Evolutionary conservation across 805 yeast genomes (phyloP).

Genomic region (Barnettozyma populi): DNA sequence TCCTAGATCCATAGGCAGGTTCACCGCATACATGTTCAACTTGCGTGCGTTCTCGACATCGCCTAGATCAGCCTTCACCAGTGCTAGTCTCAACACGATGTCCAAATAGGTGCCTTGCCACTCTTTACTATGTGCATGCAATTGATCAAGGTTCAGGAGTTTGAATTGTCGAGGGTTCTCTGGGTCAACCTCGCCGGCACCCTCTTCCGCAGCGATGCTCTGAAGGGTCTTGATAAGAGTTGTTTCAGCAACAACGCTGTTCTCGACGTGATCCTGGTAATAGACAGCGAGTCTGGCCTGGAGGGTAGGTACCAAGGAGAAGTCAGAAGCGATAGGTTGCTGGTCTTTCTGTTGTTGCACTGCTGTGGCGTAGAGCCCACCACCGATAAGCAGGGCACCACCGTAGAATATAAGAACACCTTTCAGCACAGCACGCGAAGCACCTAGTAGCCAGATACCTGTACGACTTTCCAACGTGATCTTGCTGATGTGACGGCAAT

Average conservation of each 20-base stretch:
- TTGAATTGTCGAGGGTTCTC: constrained; percentile 18
- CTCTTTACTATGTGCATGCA: constrained; percentile 24
- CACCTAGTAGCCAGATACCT: constrained; percentile 5
- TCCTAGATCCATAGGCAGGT: constrained; percentile 28
- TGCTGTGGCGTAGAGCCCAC: constrained; percentile 5
- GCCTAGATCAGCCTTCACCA: constrained; percentile 27
- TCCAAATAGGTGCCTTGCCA: constrained; percentile 33
- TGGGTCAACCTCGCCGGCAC: constrained; percentile 17
- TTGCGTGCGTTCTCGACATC: constrained; percentile 23
- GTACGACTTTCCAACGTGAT: constrained; percentile 1
- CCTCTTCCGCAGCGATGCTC: constrained; percentile 27
- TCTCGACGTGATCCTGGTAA: constrained; percentile 31
- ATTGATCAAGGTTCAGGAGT: constrained; percentile 19
- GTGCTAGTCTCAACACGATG: constrained; percentile 34
- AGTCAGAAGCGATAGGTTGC: constrained; percentile 11
- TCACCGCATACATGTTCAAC: constrained; percentile 27
- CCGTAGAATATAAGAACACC: constrained; percentile 14
- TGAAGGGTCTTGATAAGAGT: constrained; percentile 29
- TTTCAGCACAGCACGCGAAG: constrained; percentile 13
- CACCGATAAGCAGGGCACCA: constrained; percentile 7
- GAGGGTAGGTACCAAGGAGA: constrained; percentile 5
- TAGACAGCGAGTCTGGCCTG: constrained; percentile 31
- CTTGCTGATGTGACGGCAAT: constrained; percentile 2
- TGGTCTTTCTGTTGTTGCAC: constrained; percentile 8
- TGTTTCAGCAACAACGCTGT: constrained; percentile 30